Percentiles rank a stretch among this genome's conserved stretches.
phyloP scores from a whole-genome alignment of 192 early-diverging fungal species.

The Obelidium mucronatum region DNA sequence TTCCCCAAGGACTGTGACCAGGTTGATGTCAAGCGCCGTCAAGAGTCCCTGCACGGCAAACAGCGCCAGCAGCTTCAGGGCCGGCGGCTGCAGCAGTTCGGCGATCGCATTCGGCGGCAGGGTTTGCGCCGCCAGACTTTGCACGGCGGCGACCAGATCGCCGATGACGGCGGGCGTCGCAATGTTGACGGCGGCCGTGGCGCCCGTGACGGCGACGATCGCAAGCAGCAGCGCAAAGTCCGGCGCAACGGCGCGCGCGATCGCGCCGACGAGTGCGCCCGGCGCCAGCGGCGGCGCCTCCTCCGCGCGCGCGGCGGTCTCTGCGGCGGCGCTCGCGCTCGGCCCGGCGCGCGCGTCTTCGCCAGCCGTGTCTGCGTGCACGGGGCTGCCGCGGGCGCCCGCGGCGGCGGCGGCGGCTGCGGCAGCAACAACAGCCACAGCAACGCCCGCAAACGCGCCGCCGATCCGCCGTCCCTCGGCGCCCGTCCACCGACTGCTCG shows the following conservation, averaged over 20 bases:
- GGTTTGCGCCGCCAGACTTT: conserved; percentile 5
- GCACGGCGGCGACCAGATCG: conserved; percentile 44
- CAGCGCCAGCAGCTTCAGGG: conserved; percentile 32
- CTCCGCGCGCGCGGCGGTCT: not conserved
- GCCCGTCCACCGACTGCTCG: too few relatives aligned
- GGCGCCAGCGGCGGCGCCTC: not conserved
- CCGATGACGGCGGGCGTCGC: conserved; percentile 47
- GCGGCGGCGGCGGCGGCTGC: not conserved
- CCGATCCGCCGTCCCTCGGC: too few relatives aligned
- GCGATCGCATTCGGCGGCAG: not conserved
- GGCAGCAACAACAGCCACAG: too few relatives aligned
- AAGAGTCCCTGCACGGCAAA: conserved; percentile 37
- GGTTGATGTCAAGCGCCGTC: conserved; percentile 47
- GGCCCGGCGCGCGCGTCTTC: too few relatives aligned
- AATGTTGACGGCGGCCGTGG: conserved; percentile 45
- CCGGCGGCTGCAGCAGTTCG: conserved; percentile 7
- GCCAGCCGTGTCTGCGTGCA: not conserved
- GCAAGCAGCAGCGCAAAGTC: not conserved
- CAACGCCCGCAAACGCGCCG: too few relatives aligned
- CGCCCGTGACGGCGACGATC: conserved; percentile 42
- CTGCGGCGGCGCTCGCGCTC: not conserved
- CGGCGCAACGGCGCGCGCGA: not conserved
- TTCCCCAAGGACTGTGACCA: conserved; percentile 47
- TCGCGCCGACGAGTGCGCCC: not conserved
- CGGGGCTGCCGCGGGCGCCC: not conserved